Conservation (phyloP, 1,284 basidiomycete genomes). For the Ustilago bromivora region DNA sequence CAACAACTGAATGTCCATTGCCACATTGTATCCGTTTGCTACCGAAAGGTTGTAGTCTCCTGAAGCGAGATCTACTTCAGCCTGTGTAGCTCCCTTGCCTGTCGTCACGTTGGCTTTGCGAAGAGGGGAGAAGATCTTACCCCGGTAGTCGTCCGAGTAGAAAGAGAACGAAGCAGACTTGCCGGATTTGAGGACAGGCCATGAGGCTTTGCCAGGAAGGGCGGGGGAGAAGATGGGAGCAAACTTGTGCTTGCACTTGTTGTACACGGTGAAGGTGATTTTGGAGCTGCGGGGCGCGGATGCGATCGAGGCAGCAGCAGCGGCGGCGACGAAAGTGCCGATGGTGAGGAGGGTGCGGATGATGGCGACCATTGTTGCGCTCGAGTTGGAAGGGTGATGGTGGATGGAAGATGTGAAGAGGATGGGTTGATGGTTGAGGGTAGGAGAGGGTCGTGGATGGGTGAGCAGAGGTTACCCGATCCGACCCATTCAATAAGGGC, state of each 20-base stretch:
- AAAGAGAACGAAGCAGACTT: slow-evolving; percentile 33
- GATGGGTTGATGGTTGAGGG: not conserved
- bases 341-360: slow-evolving; percentile 26
- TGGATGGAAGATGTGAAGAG: not conserved
- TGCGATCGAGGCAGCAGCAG: slow-evolving; percentile 20
- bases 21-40: slow-evolving; percentile 46
- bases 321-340: slow-evolving; percentile 21
- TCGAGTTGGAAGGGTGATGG: not conserved
- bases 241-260: slow-evolving; percentile 50
- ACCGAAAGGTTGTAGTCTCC: slow-evolving; percentile 50
- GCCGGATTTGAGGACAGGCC: slow-evolving; percentile 32
- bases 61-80: slow-evolving; percentile 32
- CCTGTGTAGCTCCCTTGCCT: slow-evolving; percentile 41
- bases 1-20: slow-evolving; percentile 29
- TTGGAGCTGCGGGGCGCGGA: slow-evolving; percentile 38
- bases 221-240: slow-evolving; percentile 46
- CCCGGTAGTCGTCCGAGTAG: slow-evolving; percentile 45
- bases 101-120: slow-evolving; percentile 28
- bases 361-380: slow-evolving; percentile 38
- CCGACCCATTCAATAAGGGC: not conserved
- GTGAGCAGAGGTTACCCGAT: not conserved
- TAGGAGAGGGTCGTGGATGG: not conserved
- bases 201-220: slow-evolving; percentile 36
- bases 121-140: slow-evolving; percentile 49
- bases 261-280: slow-evolving; percentile 45